Evolutionary conservation across 306 rosid genomes (phyloP).

Genomic region (Malus sylvestris): DNA sequence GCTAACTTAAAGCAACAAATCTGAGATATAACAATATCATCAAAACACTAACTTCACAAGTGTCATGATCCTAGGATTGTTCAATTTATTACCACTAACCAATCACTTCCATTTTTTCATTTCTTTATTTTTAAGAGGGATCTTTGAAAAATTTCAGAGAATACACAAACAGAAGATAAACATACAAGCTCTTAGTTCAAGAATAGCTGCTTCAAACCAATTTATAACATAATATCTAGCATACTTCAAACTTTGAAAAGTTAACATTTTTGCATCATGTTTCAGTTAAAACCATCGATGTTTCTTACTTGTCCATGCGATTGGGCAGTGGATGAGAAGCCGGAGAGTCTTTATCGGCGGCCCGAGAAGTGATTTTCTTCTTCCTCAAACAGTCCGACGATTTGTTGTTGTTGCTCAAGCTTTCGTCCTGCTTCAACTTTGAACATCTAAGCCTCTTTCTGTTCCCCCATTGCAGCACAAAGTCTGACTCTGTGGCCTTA

Average conservation of each 20-base stretch:
- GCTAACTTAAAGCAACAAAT: not conserved
- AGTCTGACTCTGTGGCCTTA: conserved; percentile 35
- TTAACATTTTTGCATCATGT: not conserved
- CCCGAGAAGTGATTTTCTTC: conserved; percentile 31
- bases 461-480: conserved; percentile 54
- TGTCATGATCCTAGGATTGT: not conserved
- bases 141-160: not conserved
- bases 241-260: not conserved
- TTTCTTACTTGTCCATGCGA: conserved; percentile 36
- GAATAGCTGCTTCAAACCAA: not conserved
- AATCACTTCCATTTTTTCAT: not conserved
- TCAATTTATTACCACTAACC: not conserved
- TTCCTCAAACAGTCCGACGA: conserved; percentile 23
- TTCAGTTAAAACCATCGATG: not conserved
- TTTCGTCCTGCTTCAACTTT: conserved; percentile 32
- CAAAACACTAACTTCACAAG: not conserved
- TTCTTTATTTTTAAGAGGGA: not conserved
- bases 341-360: conserved; percentile 22
- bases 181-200: not conserved
- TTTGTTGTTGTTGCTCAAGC: conserved; percentile 11
- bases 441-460: conserved; percentile 45
- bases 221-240: not conserved
- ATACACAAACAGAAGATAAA: not conserved
- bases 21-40: not conserved
- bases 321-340: conserved; percentile 19